These are phyloP conservation scores for Dendrobium nobile DNA, from an alignment of 106 monocot species.

Conservation along the genomic window DNA sequence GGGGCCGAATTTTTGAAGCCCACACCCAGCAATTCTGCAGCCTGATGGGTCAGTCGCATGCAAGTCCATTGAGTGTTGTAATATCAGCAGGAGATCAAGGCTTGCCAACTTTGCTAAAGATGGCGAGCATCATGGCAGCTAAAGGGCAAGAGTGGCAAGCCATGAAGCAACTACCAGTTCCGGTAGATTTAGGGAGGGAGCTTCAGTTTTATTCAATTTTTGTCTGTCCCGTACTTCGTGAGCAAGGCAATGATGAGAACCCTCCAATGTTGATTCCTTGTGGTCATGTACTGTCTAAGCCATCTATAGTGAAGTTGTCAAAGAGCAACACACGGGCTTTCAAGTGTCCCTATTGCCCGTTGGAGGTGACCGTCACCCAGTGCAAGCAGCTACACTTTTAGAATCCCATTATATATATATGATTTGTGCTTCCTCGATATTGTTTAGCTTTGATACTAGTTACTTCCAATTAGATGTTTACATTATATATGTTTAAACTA, in stretches of 20 bases:
- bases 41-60: constrained; percentile 41
- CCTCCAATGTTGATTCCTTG: constrained; percentile 78
- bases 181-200: constrained; percentile 47
- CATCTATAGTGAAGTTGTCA: constrained; percentile 49
- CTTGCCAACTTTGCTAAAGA: constrained; percentile 54
- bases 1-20: too few relatives aligned
- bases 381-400: constrained; percentile 61
- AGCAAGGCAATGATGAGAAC: constrained; percentile 61
- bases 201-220: constrained; percentile 67
- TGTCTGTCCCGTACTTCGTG: constrained; percentile 66
- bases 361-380: constrained; percentile 36
- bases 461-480: too few relatives aligned
- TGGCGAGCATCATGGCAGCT: constrained; percentile 45
- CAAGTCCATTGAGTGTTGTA: constrained; percentile 38
- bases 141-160: constrained; percentile 61
- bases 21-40: constrained; percentile 46
- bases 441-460: too few relatives aligned
- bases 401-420: background rate
- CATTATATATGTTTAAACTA: too few relatives aligned
- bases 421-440: too few relatives aligned
- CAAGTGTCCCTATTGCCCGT: constrained; percentile 70
- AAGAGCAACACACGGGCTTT: constrained; percentile 48
- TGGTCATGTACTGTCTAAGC: constrained; percentile 58
- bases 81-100: constrained; percentile 55
- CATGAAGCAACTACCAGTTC: constrained; percentile 68